Evolutionary conservation across 75 land plant species (phyloP).

Genomic region (Sequoiadendron giganteum): DNA sequence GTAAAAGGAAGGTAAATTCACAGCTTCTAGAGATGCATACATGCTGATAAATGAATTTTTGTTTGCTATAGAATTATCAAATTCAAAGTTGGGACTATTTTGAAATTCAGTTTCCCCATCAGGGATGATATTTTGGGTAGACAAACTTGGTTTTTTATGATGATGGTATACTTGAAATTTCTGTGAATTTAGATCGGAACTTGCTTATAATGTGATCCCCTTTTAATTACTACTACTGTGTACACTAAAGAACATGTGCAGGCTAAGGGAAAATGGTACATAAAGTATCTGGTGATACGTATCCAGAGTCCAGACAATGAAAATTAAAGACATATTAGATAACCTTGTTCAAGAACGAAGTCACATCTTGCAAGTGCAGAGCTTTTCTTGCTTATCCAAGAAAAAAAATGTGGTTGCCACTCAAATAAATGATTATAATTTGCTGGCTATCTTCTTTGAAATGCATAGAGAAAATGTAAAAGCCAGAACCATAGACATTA

Average conservation of each 20-base stretch:
- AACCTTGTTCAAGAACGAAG: neutral
- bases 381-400: neutral
- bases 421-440: constrained; percentile 5
- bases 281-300: neutral
- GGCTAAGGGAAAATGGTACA: neutral
- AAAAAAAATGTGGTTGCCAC: neutral
- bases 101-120: neutral
- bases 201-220: neutral
- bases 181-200: neutral
- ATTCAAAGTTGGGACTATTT: neutral
- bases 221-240: neutral
- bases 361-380: neutral
- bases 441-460: neutral
- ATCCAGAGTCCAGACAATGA: neutral
- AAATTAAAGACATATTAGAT: neutral
- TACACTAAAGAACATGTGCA: neutral
- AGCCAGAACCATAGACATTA: neutral
- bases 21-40: neutral
- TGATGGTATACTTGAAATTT: neutral
- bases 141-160: neutral
- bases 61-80: neutral
- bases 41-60: neutral
- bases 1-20: constrained; percentile 88
- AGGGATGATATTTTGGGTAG: neutral
- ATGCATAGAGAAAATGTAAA: neutral